These are phyloP conservation scores for Aspergillus latus DNA, from an alignment of 2,329 filamentous ascomycete genomes.

Conservation along the genomic window DNA sequence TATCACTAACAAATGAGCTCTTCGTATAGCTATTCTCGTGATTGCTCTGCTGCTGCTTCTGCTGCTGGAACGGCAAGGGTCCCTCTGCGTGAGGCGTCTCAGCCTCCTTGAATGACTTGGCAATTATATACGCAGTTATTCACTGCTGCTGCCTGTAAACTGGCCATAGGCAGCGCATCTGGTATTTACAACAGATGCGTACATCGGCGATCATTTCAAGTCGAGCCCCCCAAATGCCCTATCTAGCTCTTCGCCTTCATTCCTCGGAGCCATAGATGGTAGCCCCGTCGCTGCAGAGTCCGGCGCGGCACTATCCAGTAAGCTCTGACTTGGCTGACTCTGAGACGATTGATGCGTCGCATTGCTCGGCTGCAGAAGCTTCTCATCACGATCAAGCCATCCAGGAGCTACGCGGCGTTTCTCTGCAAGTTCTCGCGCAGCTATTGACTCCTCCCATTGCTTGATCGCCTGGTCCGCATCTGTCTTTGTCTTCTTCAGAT, in stretches of 20 bases:
- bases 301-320: constrained; percentile 40
- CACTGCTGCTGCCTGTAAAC: too few species aligned
- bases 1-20: background rate
- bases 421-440: constrained; percentile 60
- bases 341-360: constrained; percentile 11
- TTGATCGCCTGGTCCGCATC: constrained; percentile 66
- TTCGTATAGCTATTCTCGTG: too few species aligned
- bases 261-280: constrained; percentile 43
- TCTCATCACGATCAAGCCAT: constrained; percentile 63
- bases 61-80: too few species aligned
- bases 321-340: constrained; percentile 26
- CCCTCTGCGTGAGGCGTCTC: too few species aligned
- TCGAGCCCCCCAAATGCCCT: constrained; percentile 53
- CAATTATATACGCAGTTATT: too few species aligned
- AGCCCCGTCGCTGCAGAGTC: constrained; percentile 34
- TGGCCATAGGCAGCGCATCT: too few species aligned
- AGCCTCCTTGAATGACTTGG: too few species aligned
- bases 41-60: too few species aligned
- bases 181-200: background rate
- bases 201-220: constrained; percentile 36
- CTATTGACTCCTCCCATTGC: constrained; percentile 66
- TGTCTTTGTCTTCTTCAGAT: constrained; percentile 67
- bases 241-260: constrained; percentile 55
- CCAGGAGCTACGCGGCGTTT: constrained; percentile 64
- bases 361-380: constrained; percentile 55